Percentiles rank a stretch among this genome's conserved stretches.
Conservation (phyloP, 208 protist species). For the Leishmania major region DNA sequence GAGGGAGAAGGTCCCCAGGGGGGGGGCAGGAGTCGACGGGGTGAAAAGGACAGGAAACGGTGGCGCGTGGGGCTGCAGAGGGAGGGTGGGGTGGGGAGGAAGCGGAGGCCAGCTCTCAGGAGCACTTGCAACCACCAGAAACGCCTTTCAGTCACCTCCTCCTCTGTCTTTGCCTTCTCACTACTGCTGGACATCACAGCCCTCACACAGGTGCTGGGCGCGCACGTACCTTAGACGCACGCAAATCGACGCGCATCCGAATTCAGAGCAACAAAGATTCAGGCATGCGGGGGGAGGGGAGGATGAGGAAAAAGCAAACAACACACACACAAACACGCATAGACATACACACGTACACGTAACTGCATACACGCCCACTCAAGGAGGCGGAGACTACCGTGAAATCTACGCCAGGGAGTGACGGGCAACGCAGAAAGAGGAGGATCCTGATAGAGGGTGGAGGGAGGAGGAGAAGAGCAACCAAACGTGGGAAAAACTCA, state of each 20-base stretch:
- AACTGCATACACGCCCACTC: neutral
- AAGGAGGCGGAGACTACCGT: neutral
- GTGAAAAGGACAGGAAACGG: neutral
- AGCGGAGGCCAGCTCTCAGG: neutral
- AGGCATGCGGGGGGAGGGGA: neutral
- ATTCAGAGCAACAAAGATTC: constrained; percentile 2
- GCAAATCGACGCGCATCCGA: neutral
- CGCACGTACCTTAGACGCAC: neutral
- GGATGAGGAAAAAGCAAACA: neutral
- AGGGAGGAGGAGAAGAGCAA: constrained; percentile 3
- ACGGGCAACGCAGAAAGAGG: neutral
- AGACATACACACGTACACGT: neutral
- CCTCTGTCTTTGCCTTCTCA: neutral
- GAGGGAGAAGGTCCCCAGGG: neutral
- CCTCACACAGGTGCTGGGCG: neutral
- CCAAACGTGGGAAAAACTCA: neutral
- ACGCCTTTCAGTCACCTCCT: neutral
- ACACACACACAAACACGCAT: neutral
- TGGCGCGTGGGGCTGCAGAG: neutral
- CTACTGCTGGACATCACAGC: neutral
- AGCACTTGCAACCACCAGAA: neutral
- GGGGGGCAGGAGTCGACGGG: neutral
- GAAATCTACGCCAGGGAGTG: neutral
- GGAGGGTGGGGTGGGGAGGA: neutral
- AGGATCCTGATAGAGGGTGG: neutral